Evolutionary conservation across 345 rosid genomes (phyloP), one percentile per base, ranked within the genome.

Genomic region (Lepidium aucheri): DNA sequence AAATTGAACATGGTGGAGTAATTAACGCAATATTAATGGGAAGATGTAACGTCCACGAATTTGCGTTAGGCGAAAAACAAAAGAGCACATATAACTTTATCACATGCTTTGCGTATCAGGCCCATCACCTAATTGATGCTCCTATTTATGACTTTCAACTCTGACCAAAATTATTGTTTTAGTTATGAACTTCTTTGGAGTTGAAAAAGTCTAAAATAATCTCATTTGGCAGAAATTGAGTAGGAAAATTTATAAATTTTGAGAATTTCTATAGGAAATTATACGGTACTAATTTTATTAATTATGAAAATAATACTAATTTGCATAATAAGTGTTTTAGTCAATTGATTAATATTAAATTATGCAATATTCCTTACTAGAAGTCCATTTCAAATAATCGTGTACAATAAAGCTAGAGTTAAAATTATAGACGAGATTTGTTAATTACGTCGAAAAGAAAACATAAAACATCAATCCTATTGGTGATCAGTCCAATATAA

Each of bases 1-100:
- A 54, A 45, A 47, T 52, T 38, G 40, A 47, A 65, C 33, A 39
- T 42, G 61, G 45, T 11, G 28, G 70, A 72, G 70, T 49, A 72
- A 65, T 56, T 72, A 72, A 64, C 76, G 70, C 60, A 72, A 11
- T 64, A 47, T 32, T 47, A 72, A 24, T 55, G 18, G 65, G 64
- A 24, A 54, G 60, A 15, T 56, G 60, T 64, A 56, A 56, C 76
- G 76, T 72, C 57, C 76, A 72, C 70, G 76, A 64, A 47, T 24
- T 39, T 72, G 65, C 18, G 53, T 49, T 72, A 64, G 60, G 59
- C 65, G 53, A 15, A 43, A 63, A 63, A 43, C 30, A 68, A 68
- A 40, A 41, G 38, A 51, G 74, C 11, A 33, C 45, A 51, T 50
- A 60, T 39, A 22, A 52, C 54, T 35, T 5, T 36, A 50, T 63